A percentile compares a stretch with the other conserved stretches of the same genome.
phyloP scores from a whole-genome alignment of 1,284 basidiomycete genomes.

The Irpex sp. region DNA sequence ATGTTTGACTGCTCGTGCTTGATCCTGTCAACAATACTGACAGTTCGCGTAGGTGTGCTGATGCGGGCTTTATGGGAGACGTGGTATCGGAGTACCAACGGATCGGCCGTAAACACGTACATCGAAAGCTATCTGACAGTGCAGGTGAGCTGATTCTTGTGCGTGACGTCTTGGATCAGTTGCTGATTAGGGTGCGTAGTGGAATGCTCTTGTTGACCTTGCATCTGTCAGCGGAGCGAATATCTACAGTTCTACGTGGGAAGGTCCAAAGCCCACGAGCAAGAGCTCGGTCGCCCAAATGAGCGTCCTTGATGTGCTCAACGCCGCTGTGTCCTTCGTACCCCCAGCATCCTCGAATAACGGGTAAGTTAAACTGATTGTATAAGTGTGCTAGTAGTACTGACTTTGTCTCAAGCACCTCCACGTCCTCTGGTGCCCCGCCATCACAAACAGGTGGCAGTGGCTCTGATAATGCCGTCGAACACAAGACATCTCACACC shows the following conservation, averaged over 20 bases:
- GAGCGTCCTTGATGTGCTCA: not conserved
- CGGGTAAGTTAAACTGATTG: not conserved
- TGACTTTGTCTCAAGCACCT: not conserved
- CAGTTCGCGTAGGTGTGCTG: not conserved
- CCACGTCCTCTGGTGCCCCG: not conserved
- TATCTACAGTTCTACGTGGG: not conserved
- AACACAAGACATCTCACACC: not conserved
- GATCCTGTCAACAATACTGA: not conserved
- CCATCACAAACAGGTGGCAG: not conserved
- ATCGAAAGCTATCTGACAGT: not conserved
- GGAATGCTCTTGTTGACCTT: not conserved
- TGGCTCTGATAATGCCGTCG: not conserved
- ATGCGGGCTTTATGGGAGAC: not conserved
- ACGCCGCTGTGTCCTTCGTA: not conserved
- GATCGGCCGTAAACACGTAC: not conserved
- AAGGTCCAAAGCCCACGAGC: not conserved
- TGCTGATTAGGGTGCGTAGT: not conserved
- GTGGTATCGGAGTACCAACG: not conserved
- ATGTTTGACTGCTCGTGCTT: not conserved
- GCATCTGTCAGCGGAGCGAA: not conserved
- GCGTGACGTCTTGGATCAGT: not conserved
- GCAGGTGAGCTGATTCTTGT: not conserved
- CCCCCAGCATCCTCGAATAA: not conserved
- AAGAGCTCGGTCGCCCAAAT: not conserved
- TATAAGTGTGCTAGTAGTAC: not conserved